phyloP scores from a whole-genome alignment of 305 asterid genomes.

The Solanum hybrid region DNA sequence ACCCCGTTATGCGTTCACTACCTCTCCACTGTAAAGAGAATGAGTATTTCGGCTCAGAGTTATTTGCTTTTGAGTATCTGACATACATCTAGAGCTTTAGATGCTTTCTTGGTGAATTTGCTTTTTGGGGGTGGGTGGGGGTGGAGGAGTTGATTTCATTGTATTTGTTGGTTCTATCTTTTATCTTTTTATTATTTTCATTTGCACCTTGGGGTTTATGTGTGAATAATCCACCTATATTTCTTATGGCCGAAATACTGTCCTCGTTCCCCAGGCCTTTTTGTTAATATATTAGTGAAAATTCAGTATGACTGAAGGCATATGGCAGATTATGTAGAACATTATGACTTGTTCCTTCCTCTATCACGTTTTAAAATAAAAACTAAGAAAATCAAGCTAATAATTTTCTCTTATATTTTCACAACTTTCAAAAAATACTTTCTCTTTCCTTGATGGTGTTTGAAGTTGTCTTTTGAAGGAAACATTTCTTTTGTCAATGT shows the following conservation, averaged over 20 bases:
- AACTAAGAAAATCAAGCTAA: neutral
- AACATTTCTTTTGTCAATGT: slow-evolving; percentile 3
- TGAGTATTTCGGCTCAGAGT: neutral
- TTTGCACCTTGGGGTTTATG: neutral
- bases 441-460: neutral
- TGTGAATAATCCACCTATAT: neutral
- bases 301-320: neutral
- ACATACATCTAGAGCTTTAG: neutral
- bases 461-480: neutral
- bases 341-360: neutral
- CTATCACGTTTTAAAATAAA: neutral
- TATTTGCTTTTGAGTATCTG: neutral
- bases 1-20: neutral
- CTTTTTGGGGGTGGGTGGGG: neutral
- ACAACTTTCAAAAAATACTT: neutral
- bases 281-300: neutral
- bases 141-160: neutral
- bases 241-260: neutral
- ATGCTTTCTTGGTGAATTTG: neutral
- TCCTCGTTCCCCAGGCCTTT: neutral
- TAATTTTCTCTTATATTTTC: neutral
- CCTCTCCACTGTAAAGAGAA: neutral
- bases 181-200: neutral
- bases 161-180: neutral
- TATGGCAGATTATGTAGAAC: neutral